These are phyloP conservation scores for Vaccinium vitisidaea DNA, from an alignment of 148 eudicot genomes.

Conservation along the genomic window DNA sequence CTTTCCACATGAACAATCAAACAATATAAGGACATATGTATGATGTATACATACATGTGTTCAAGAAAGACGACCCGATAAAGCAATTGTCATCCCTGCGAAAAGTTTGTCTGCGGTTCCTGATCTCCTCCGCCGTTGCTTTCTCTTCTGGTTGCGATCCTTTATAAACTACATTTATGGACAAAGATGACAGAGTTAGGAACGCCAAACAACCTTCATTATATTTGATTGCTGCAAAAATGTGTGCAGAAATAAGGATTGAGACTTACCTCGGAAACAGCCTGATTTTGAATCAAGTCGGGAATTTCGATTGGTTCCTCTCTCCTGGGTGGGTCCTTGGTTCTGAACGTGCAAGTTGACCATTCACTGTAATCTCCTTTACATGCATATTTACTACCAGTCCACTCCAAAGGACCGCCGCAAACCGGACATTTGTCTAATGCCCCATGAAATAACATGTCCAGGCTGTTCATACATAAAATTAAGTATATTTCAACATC, in stretches of 20 bases:
- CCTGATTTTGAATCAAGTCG: constrained; percentile 46
- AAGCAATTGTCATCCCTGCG: constrained; percentile 55
- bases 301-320: constrained; percentile 51
- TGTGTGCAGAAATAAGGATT: not conserved
- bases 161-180: constrained; percentile 41
- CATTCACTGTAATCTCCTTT: constrained; percentile 69
- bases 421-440: constrained; percentile 59
- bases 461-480: constrained; percentile 43
- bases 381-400: constrained; percentile 45
- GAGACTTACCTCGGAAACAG: constrained; percentile 56
- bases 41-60: constrained; percentile 44
- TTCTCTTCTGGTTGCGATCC: constrained; percentile 45
- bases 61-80: constrained; percentile 70
- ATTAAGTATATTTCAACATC: not conserved
- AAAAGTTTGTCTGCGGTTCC: constrained; percentile 56
- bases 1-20: not conserved
- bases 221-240: not conserved
- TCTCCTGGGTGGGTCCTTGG: constrained; percentile 55
- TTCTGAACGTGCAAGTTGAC: constrained; percentile 66
- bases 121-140: constrained; percentile 38
- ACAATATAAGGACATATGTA: not conserved
- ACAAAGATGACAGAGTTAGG: not conserved
- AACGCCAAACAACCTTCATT: not conserved
- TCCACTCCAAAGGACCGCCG: constrained; percentile 50
- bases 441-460: constrained; percentile 70